Base-by-base conservation (phyloP, 805 yeast species). In the Komagataella phaffii region DNA sequence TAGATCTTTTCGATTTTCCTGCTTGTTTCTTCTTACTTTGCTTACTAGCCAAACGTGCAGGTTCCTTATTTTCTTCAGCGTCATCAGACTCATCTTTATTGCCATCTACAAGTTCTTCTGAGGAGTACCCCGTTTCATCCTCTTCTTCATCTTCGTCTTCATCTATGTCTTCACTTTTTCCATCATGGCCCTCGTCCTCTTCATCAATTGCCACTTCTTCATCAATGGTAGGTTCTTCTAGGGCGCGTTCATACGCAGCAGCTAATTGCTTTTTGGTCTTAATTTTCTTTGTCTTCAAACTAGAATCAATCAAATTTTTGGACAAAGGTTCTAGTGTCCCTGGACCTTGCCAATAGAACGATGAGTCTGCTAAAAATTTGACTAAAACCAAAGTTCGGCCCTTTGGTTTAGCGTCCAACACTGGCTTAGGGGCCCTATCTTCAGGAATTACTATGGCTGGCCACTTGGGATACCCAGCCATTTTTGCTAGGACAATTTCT, bases 401-500 rank as follows among this genome's bases (percentile, higher is more conserved):
- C 45, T 44, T 45, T 18, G 64, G 50, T 66, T 58, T 69, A 65
- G 24, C 62, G 1, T 75, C 74, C 14, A 70, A 65, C 57, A 67
- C 58, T 43, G 61, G 62, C 18, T 57, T 55, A 2, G 77, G 58
- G 1, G 54, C 45, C n/a, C 43, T n/a, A 14, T 51, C 53, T 17
- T 49, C 53, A 18, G 58, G 56, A 45, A 76, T 71, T 67, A 75
- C 70, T 49, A 73, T 70, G 12, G 76, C 71, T 6, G 80, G 80
- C 80, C 80, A 75, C 14, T 72, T 69, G 1, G 75, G 73, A 56
- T 64, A 74, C 17, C 72, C 68, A 14, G 67, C 65, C 70, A 72
- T 68, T 53, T 72, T 73, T 49, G 76, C 72, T 52, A 72, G 61
- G 6, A 75, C 78, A 58, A 69, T 58, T 49, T 67, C 72, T 50